Conservation (phyloP, 768 basidiomycete species). For the Guyanaporus albipodus region DNA sequence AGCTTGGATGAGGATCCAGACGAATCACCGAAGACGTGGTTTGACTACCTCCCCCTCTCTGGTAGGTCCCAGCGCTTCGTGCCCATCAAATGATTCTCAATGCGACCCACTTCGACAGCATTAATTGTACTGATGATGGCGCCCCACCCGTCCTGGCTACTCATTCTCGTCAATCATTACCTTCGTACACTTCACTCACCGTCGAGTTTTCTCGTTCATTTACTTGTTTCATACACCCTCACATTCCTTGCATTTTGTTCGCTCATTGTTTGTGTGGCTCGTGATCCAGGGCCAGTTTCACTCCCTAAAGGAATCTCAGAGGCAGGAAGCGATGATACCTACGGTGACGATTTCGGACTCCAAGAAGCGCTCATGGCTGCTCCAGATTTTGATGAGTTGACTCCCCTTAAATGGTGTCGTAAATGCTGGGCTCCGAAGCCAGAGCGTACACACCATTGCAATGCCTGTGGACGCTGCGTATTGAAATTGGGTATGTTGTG, state of each 20-base stretch:
- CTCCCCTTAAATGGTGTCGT: constrained; percentile 68
- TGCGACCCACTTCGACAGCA: constrained; percentile 27
- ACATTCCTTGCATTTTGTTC: constrained; percentile 69
- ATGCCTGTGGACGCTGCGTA: constrained; percentile 70
- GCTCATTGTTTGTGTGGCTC: constrained; percentile 64
- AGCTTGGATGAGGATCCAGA: constrained; percentile 32
- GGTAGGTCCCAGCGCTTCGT: constrained; percentile 34
- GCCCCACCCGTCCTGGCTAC: constrained; percentile 72
- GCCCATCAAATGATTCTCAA: neutral
- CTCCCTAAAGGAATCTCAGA: constrained; percentile 18
- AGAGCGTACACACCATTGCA: constrained; percentile 78
- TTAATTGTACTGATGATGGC: constrained; percentile 56
- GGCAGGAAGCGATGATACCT: constrained; percentile 29
- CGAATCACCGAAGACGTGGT: constrained; percentile 45
- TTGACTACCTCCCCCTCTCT: constrained; percentile 53
- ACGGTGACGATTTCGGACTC: constrained; percentile 44
- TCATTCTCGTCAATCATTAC: constrained; percentile 65
- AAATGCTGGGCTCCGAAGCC: constrained; percentile 79
- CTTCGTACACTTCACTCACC: constrained; percentile 49
- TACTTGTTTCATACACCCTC: constrained; percentile 58
- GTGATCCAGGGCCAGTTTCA: constrained; percentile 69
- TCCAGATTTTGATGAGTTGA: constrained; percentile 47
- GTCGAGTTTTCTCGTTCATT: constrained; percentile 47
- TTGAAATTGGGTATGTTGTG: constrained; percentile 72
- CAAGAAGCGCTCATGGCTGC: constrained; percentile 57